Percentiles rank a stretch among this genome's conserved stretches.
Evolutionary conservation across 305 asterid genomes (phyloP).

Genomic region (Coffea humblotiana): DNA sequence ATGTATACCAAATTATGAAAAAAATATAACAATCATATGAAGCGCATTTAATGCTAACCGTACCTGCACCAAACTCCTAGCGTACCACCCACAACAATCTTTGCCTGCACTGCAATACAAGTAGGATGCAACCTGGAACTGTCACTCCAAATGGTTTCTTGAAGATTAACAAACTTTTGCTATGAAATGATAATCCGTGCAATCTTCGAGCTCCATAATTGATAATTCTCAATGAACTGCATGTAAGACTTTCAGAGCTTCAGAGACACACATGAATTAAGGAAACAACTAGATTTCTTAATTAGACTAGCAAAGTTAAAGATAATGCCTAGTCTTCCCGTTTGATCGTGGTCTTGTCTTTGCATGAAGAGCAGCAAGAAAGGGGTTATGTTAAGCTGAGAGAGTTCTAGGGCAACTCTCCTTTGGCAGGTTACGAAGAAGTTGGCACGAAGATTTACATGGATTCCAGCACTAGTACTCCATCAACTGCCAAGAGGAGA

Average conservation of each 20-base stretch:
- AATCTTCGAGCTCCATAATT: neutral
- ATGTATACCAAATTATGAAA: too few species aligned
- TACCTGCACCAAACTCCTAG: too few species aligned
- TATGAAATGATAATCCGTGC: neutral
- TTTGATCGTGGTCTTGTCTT: neutral
- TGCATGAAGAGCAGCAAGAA: slow-evolving; percentile 1
- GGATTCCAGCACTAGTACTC: neutral
- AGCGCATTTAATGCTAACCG: too few species aligned
- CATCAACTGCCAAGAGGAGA: slow-evolving; percentile 32
- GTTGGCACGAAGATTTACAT: neutral
- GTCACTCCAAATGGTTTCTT: neutral
- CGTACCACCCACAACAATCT: neutral
- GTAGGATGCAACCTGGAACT: neutral
- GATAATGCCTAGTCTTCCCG: neutral
- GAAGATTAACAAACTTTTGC: neutral
- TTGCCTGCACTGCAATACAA: neutral
- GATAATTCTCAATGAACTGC: neutral
- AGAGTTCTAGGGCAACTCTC: slow-evolving; percentile 60
- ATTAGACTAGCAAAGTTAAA: neutral
- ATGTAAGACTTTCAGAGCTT: neutral
- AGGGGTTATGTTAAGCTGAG: slow-evolving; percentile 32
- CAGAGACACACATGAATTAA: too few species aligned
- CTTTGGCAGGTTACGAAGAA: slow-evolving; percentile 40
- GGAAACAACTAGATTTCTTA: too few species aligned
- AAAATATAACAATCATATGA: too few species aligned